Base-by-base conservation (phyloP, 2,329 filamentous ascomycete species). In the Neonectria magnoliae region DNA sequence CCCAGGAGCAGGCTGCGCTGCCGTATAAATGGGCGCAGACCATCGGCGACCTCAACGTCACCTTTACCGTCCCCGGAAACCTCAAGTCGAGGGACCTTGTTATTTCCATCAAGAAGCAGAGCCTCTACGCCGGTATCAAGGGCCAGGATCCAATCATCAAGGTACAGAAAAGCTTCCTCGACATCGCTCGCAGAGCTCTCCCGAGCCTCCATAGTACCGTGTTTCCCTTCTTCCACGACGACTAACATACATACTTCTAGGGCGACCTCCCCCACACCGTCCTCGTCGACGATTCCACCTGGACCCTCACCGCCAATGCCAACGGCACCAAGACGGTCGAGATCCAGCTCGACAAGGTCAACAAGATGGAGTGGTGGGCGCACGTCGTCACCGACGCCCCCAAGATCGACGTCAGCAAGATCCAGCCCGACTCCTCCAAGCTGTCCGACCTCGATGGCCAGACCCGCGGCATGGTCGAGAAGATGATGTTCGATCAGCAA, bases 401-500 rank as follows among this genome's bases (percentile, higher is more conserved):
- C 68, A 92, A 91, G 81, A 97, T 99, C 80, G 96, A 99, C 82
- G 93, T 97, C 38, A 90, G 91, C 74, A 98, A 97, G 84, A 98
- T 99, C 81, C 88, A 90, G 77, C 96, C 96, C 22, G 96, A 98
- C 82, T 94, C 91, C 78, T 94, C 91, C 77, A 97, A 94, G 80
- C 85, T 99, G 75, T 90, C 92, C 62, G 96, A 99, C 79, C 84
- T 99, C 71, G 95, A 98, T 77, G 96, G 96, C 66, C 92, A 97
- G 85, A 99, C 96, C 58, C 88, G 96, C 69, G 88, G 90, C 64
- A 98, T 99, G 95, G 96, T 99, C 48, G 96, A 99, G 89, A 99
- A 99, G 88, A 99, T 99, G 96, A 99, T 99, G 96, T 99, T 88
- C 76, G 96, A 99, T 83, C 96, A 99, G 85, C 87, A 92, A 71